Conservation (phyloP, 805 yeast species). For the Hanseniaspora thailandica region DNA sequence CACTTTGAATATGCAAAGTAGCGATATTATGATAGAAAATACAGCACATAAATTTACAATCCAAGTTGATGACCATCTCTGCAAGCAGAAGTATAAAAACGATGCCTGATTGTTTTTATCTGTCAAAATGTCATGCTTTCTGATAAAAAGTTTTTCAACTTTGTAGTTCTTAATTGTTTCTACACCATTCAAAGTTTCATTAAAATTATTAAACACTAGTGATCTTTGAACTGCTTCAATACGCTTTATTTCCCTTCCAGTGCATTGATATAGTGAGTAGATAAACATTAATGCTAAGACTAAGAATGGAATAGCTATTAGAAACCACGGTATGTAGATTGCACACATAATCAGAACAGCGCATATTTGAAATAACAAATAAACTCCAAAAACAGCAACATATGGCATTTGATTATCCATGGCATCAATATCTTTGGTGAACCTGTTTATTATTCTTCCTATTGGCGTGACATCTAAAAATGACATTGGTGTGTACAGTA, state of each 20-base stretch:
- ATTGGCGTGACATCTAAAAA: slow-evolving; percentile 78
- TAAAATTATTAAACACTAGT: slow-evolving; percentile 40
- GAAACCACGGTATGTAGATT: slow-evolving; percentile 67
- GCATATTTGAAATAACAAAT: slow-evolving; percentile 41
- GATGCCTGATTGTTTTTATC: slow-evolving; percentile 46
- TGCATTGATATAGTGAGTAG: slow-evolving; percentile 38
- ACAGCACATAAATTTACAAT: slow-evolving; percentile 38
- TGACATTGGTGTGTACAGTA: slow-evolving; percentile 70
- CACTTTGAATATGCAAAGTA: slow-evolving; percentile 48
- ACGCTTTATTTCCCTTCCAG: slow-evolving; percentile 42
- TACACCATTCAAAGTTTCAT: slow-evolving; percentile 40
- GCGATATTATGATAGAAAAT: slow-evolving; percentile 42
- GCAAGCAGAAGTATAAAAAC: slow-evolving; percentile 41
- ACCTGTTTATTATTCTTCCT: slow-evolving; percentile 75
- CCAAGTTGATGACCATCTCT: slow-evolving; percentile 39
- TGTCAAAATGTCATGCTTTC: slow-evolving; percentile 38
- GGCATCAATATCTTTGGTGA: slow-evolving; percentile 78
- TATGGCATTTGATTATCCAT: slow-evolving; percentile 65
- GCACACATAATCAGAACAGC: slow-evolving; percentile 62
- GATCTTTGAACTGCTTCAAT: slow-evolving; percentile 43
- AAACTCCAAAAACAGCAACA: slow-evolving; percentile 33
- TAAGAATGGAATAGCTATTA: slow-evolving; percentile 54
- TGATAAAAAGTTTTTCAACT: slow-evolving; percentile 30
- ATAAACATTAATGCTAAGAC: slow-evolving; percentile 34
- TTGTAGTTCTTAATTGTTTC: slow-evolving; percentile 37